These are phyloP conservation scores for Macroventuria anomochaeta DNA, from an alignment of 2,329 filamentous ascomycete species.

Conservation along the genomic window DNA sequence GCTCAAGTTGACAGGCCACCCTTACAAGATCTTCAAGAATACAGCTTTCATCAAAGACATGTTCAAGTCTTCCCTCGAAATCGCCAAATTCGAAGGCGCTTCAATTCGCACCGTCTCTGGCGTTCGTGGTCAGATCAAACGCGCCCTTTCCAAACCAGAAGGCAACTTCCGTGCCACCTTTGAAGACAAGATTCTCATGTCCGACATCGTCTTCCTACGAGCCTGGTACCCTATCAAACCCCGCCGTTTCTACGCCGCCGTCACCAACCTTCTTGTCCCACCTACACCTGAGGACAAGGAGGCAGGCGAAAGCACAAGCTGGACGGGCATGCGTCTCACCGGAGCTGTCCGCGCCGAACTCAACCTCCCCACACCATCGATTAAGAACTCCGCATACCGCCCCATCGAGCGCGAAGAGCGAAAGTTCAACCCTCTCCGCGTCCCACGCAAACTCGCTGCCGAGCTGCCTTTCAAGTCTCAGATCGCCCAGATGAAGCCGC, in stretches of 20 bases:
- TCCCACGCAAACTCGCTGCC: slow-evolving; percentile 81
- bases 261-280: slow-evolving; percentile 83
- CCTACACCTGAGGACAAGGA: slow-evolving; percentile 40
- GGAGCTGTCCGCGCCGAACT: slow-evolving; percentile 85
- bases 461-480: slow-evolving; percentile 92
- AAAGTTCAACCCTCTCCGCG: slow-evolving; percentile 67
- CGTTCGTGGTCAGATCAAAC: slow-evolving; percentile 95
- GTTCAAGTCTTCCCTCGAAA: slow-evolving; percentile 91
- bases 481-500: slow-evolving; percentile 79
- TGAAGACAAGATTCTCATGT: slow-evolving; percentile 97
- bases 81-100: slow-evolving; percentile 97
- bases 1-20: slow-evolving; percentile 90
- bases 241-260: slow-evolving; percentile 95
- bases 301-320: slow-evolving; percentile 56
- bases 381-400: slow-evolving; percentile 86
- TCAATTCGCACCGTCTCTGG: slow-evolving; percentile 96
- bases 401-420: slow-evolving; percentile 59
- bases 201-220: slow-evolving; percentile 92
- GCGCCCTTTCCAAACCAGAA: slow-evolving; percentile 89
- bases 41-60: slow-evolving; percentile 99
- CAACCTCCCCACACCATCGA: slow-evolving; percentile 75
- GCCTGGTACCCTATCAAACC: slow-evolving; percentile 98
- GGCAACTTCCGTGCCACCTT: slow-evolving; percentile 97
- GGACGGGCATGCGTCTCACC: slow-evolving; percentile 92
- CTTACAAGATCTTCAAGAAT: slow-evolving; percentile 99